These are phyloP conservation scores for Boletus tomentosulus DNA, from an alignment of 768 basidiomycete genomes.

Conservation along the genomic window DNA sequence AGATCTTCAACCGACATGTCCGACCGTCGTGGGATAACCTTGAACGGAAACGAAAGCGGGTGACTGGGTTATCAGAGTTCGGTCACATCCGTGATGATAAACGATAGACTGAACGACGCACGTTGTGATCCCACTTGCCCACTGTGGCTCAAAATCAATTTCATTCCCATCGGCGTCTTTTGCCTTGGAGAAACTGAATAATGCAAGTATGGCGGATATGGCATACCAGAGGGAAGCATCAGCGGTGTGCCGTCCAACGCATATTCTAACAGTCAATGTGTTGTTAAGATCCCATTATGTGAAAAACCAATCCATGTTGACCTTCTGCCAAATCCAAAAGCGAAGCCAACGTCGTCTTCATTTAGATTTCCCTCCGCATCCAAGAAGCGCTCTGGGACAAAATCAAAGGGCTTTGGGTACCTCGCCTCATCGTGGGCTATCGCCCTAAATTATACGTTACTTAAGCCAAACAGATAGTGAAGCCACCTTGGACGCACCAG, in stretches of 20 bases:
- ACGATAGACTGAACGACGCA: background rate
- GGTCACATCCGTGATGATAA: background rate
- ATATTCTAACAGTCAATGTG: too few relatives aligned
- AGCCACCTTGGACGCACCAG: slow-evolving; percentile 16
- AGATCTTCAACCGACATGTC: background rate
- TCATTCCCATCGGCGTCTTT: slow-evolving; percentile 21
- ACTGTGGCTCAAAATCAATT: slow-evolving; percentile 16
- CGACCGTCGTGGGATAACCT: background rate
- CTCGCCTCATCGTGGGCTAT: background rate
- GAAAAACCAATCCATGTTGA: background rate
- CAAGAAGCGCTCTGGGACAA: slow-evolving; percentile 32
- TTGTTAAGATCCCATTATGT: background rate
- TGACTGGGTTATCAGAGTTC: background rate
- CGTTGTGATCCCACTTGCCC: slow-evolving; percentile 14
- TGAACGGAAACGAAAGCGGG: background rate
- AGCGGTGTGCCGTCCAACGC: slow-evolving; percentile 3
- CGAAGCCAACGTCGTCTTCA: background rate
- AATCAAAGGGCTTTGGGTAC: slow-evolving; percentile 21
- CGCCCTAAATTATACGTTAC: background rate
- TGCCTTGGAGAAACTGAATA: slow-evolving; percentile 25
- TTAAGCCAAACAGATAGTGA: background rate
- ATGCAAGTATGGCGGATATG: slow-evolving; percentile 25
- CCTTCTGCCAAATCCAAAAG: background rate
- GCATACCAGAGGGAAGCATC: slow-evolving; percentile 28
- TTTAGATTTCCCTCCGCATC: slow-evolving; percentile 8